Evolutionary conservation across 1,139 yeast genomes (phyloP).

Genomic region (Geotrichum reessii): DNA sequence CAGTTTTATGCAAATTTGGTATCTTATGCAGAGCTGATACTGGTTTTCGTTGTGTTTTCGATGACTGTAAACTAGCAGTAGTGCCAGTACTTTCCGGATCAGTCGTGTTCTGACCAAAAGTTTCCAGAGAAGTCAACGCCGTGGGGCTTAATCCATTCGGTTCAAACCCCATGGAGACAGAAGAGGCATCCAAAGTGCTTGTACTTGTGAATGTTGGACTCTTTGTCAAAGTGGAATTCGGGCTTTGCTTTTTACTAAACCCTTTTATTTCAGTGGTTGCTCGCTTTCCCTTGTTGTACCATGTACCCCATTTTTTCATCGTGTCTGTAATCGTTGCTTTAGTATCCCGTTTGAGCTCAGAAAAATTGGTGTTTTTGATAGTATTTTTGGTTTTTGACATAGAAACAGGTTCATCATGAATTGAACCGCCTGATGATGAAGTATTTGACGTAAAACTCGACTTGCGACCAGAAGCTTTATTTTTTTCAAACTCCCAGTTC

Average conservation of each 20-base stretch:
- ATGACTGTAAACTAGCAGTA: neutral
- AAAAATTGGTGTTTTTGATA: neutral
- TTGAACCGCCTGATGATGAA: neutral
- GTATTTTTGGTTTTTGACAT: neutral
- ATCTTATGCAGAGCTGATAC: neutral
- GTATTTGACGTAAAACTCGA: neutral
- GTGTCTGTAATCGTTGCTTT: conserved; percentile 25
- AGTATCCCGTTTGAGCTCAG: neutral
- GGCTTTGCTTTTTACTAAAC: neutral
- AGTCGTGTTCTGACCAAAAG: neutral
- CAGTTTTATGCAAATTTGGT: neutral
- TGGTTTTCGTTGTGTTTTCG: neutral
- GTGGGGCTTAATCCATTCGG: neutral
- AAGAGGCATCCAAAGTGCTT: neutral
- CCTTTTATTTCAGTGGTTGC: neutral
- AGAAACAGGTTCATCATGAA: neutral
- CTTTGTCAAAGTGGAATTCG: neutral
- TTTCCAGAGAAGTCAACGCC: neutral
- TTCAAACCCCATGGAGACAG: neutral
- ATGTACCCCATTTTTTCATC: conserved; percentile 31
- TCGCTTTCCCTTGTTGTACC: conserved; percentile 29
- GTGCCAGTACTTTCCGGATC: neutral
- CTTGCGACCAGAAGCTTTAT: neutral
- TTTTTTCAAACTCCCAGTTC: neutral
- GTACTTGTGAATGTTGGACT: neutral